These are phyloP conservation scores for Emmonsia crescens DNA, from an alignment of 2,329 filamentous ascomycete genomes.

Conservation along the genomic window DNA sequence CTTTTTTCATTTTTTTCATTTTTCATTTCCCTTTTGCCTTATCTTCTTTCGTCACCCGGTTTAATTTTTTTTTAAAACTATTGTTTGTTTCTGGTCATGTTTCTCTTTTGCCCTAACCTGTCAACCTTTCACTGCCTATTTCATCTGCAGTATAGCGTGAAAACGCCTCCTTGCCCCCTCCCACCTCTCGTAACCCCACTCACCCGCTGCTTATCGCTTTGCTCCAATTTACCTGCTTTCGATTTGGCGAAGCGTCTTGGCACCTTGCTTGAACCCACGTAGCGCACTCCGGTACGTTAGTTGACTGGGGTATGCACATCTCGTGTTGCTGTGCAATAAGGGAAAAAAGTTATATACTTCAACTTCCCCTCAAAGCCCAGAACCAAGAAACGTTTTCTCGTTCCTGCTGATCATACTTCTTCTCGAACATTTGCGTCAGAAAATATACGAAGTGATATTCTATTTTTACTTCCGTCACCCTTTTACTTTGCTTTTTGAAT, in stretches of 20 bases:
- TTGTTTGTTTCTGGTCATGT: neutral
- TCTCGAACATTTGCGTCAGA: neutral
- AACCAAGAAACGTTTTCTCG: conserved; percentile 1
- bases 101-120: neutral
- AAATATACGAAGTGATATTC: neutral
- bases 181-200: conserved; percentile 5
- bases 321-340: conserved; percentile 4
- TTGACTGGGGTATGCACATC: neutral
- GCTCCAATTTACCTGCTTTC: conserved; percentile 3
- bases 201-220: neutral
- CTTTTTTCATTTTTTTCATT: neutral
- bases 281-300: neutral
- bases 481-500: neutral
- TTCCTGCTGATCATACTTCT: conserved; percentile 5
- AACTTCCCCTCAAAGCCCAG: neutral
- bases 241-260: conserved; percentile 2
- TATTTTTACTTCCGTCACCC: conserved; percentile 2
- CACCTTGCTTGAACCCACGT: conserved; percentile 1
- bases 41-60: neutral
- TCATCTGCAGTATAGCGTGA: neutral
- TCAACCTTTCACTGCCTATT: conserved; percentile 4
- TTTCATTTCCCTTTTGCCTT: neutral
- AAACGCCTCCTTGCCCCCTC: neutral
- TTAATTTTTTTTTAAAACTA: too few species aligned
- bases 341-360: conserved; percentile 2